Evolutionary conservation across 306 rosid genomes (phyloP), one percentile per base, ranked within the genome.

Genomic region (Sphenostylis stenocarpa): DNA sequence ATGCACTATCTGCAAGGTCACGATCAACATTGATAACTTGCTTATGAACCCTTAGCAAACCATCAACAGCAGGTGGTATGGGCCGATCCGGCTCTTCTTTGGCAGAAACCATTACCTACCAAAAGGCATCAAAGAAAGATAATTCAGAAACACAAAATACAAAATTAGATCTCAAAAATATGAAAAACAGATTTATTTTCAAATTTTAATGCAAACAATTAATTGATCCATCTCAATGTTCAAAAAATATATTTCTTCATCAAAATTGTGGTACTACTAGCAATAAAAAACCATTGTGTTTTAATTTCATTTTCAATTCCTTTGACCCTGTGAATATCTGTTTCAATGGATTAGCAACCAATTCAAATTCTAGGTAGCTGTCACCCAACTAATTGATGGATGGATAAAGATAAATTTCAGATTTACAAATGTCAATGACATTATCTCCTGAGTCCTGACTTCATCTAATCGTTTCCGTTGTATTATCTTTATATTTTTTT

Each of bases 31-130:
- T 69, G 51, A 77, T 51, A 73, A 84, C 68, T 29, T 73, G 85
- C 48, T 84, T 81, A 72, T 84, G 87, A 77, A 84, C 83, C 73
- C 85, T 84, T 51, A 84, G 52, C 72, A 84, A 73, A 65, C 85
- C 87, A 17, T 77, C 85, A 48, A 84, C 60, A 29, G 85, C 85
- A 34, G 85, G 85, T 24, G 87, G 82, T 43, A 67, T 6, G 39
- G 33, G 1, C 1, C 79, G 83, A 72, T 77, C 80, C 13, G 80
- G 87, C 33, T 81, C 87, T 73, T 84, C 87, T 73, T 81, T 81
- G 4, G 87, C 87, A 43, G 85, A 84, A 60, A 84, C 83, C 83
- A 84, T 81, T 47, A 84, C 87, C 87, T 84, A 76, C 70, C 41
- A 70, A 70, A 77, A 80, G 39, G 39, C 55, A 72, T 34, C 58